Conservation (phyloP, 2,329 filamentous ascomycete genomes). For the Pyrenophora graminea region DNA sequence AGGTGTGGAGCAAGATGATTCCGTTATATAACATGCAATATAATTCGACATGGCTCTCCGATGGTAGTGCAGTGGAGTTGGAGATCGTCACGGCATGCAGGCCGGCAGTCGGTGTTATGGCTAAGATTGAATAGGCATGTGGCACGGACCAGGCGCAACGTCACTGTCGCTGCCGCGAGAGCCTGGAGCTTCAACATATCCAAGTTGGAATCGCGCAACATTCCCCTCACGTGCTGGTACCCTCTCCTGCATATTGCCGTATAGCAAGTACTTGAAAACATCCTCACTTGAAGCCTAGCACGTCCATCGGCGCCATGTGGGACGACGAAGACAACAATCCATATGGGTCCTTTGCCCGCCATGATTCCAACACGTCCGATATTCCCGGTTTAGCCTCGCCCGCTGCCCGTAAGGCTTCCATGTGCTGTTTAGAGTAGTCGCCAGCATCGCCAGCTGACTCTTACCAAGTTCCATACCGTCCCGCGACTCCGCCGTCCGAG, state of each 20-base stretch:
- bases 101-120: too few relatives aligned
- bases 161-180: conserved; percentile 13
- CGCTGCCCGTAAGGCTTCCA: conserved; percentile 41
- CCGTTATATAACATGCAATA: too few relatives aligned
- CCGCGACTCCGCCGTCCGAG: conserved; percentile 69
- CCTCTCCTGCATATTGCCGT: neutral
- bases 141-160: conserved; percentile 13
- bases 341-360: conserved; percentile 90
- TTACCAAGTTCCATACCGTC: conserved; percentile 52
- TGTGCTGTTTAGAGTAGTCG: neutral
- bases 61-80: neutral
- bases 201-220: conserved; percentile 3
- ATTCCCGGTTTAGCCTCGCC: conserved; percentile 48
- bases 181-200: conserved; percentile 11
- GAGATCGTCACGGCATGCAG: too few relatives aligned
- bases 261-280: neutral
- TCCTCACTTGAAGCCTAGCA: neutral
- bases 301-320: conserved; percentile 69
- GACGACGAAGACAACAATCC: conserved; percentile 99
- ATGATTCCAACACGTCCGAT: conserved; percentile 76
- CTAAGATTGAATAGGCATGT: too few relatives aligned
- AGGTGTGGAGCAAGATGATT: conserved; percentile 4
- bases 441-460: conserved; percentile 12
- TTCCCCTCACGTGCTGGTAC: neutral
- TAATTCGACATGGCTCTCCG: neutral